phyloP scores from a whole-genome alignment of 1,284 basidiomycete genomes.

The Phellinidium pouzarii region DNA sequence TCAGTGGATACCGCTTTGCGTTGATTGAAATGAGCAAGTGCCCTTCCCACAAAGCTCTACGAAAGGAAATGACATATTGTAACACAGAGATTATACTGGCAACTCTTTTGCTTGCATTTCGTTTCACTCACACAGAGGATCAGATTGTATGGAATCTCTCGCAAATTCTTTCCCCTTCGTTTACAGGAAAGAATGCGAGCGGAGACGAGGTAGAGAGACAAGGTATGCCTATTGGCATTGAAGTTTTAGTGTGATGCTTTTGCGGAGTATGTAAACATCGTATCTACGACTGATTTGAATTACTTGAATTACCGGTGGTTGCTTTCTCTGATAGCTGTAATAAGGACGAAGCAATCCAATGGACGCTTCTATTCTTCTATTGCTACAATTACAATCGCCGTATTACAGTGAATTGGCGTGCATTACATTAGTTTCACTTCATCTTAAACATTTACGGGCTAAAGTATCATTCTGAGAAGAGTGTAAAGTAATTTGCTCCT shows the following conservation, averaged over 20 bases:
- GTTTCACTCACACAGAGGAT: conserved; percentile 8
- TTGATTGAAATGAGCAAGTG: conserved; percentile 19
- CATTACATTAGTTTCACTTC: conserved; percentile 13
- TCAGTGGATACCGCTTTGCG: conserved; percentile 20
- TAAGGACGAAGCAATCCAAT: no score
- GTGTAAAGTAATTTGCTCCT: conserved; percentile 49
- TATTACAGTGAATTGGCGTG: background rate
- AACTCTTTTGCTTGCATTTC: background rate
- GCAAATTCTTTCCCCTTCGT: conserved; percentile 7
- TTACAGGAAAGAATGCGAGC: background rate
- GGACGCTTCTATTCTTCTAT: background rate
- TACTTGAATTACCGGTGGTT: no score
- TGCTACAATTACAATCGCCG: background rate
- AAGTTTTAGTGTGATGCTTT: background rate
- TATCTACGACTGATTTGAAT: background rate
- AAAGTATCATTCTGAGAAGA: conserved; percentile 8
- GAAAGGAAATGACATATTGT: background rate
- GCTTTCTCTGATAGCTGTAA: no score
- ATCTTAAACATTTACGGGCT: background rate
- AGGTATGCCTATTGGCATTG: conserved; percentile 4
- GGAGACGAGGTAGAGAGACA: background rate
- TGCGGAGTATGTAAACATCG: background rate
- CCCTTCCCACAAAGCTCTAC: background rate
- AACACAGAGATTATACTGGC: conserved; percentile 1
- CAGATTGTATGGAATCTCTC: conserved; percentile 19